Percentiles rank a stretch among this genome's conserved stretches.
Conservation (phyloP, 176 grass and related monocot species). For the Saccharum spontaneum region DNA sequence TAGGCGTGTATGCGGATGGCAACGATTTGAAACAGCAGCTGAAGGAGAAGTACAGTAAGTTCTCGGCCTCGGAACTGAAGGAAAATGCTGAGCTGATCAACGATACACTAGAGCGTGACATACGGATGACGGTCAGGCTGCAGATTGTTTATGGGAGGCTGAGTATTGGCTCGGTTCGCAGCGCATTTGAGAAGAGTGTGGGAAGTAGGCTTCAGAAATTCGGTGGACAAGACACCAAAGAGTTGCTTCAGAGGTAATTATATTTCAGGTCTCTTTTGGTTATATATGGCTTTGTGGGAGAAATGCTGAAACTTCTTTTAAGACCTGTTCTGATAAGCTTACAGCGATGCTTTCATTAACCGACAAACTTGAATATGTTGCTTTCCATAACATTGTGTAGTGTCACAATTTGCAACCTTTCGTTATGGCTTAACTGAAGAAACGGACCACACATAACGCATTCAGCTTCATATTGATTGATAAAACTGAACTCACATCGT, state of each 20-base stretch:
- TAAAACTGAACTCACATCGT: neutral
- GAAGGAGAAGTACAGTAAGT: conserved; percentile 52
- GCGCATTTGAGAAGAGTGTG: conserved; percentile 77
- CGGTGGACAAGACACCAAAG: conserved; percentile 55
- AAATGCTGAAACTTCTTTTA: neutral
- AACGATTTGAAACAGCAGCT: conserved; percentile 59
- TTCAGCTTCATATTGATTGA: neutral
- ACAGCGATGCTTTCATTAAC: neutral
- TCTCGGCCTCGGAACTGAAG: conserved; percentile 57
- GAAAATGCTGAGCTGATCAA: conserved; percentile 49
- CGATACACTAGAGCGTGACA: conserved; percentile 62
- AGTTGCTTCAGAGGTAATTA: conserved; percentile 82
- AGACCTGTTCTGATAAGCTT: neutral
- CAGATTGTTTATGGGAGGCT: conserved; percentile 84
- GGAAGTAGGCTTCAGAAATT: conserved; percentile 80
- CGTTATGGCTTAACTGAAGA: neutral
- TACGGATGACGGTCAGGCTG: conserved; percentile 78
- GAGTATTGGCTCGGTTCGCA: conserved; percentile 65
- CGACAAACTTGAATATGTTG: neutral
- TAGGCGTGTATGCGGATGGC: conserved; percentile 88
- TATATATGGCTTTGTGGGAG: neutral
- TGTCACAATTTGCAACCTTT: neutral
- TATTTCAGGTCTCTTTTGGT: conserved; percentile 12
- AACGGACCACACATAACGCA: neutral
- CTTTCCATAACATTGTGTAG: neutral